phyloP scores from a whole-genome alignment of 495 filamentous ascomycete species.

The Ascobolus immersus region DNA sequence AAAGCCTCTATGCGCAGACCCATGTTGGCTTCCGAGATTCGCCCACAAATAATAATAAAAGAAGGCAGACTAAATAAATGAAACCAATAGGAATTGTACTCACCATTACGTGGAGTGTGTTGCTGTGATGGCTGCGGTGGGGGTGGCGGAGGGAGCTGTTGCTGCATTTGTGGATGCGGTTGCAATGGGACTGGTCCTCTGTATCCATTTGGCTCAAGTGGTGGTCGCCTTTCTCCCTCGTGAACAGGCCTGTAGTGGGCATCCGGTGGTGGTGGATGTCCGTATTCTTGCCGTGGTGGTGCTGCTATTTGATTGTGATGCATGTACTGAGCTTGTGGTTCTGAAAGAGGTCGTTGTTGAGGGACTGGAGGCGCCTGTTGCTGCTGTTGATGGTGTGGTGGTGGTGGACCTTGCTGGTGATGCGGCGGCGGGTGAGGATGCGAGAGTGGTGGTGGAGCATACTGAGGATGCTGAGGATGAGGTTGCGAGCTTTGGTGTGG shows the following conservation, averaged over 20 bases:
- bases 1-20: too few species aligned
- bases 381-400: conserved; percentile 5
- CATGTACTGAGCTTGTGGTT: neutral
- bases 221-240: neutral
- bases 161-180: too few species aligned
- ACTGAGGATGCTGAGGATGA: conserved; percentile 9
- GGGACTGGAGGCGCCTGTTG: conserved; percentile 3
- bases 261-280: neutral
- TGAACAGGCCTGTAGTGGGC: neutral
- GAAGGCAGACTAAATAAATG: too few species aligned
- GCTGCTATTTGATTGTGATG: neutral
- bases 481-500: conserved; percentile 1
- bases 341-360: conserved; percentile 1
- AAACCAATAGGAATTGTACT: too few species aligned
- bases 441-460: conserved; percentile 4
- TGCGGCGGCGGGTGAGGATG: conserved; percentile 1
- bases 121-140: too few species aligned
- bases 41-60: too few species aligned
- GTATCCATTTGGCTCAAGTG: too few species aligned
- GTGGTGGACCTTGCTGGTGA: conserved; percentile 1
- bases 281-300: neutral
- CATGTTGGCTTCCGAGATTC: too few species aligned
- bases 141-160: too few species aligned
- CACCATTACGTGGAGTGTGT: too few species aligned
- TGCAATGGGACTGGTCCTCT: too few species aligned